Evolutionary conservation across 2,329 filamentous ascomycete species (phyloP).

Genomic region (Calcarisporium arbuscula): DNA sequence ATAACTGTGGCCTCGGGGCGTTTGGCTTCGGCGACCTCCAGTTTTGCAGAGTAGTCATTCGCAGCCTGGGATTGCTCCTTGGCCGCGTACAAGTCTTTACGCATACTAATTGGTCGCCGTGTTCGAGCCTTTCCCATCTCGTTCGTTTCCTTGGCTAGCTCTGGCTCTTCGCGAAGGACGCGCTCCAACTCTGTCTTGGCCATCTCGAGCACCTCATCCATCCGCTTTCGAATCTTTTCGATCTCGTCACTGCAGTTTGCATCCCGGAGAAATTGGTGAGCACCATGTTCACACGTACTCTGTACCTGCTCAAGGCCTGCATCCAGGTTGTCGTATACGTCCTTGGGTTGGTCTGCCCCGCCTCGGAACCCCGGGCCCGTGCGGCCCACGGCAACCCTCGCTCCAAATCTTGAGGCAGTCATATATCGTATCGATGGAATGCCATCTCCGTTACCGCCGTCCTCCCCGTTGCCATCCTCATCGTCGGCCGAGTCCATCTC

Average conservation of each 20-base stretch:
- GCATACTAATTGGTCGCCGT: conserved; percentile 47
- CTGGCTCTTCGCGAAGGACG: conserved; percentile 45
- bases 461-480: conserved; percentile 33
- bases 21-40: conserved; percentile 12
- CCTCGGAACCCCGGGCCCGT: conserved; percentile 16
- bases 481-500: conserved; percentile 52
- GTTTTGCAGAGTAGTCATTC: conserved; percentile 17
- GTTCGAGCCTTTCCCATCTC: conserved; percentile 39
- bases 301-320: conserved; percentile 75
- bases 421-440: conserved; percentile 35
- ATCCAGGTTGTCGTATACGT: conserved; percentile 68
- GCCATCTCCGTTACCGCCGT: conserved; percentile 20
- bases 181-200: conserved; percentile 55
- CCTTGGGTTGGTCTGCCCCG: conserved; percentile 22
- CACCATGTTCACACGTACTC: conserved; percentile 74
- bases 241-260: conserved; percentile 80
- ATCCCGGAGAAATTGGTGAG: conserved; percentile 82
- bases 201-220: conserved; percentile 56
- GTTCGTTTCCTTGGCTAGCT: conserved; percentile 29
- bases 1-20: conserved; percentile 12
- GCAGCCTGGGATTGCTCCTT: conserved; percentile 19
- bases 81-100: conserved; percentile 33
- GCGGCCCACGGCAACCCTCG: conserved; percentile 19
- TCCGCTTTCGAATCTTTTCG: conserved; percentile 57
- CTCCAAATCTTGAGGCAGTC: conserved; percentile 28